A percentile compares a stretch with the other conserved stretches of the same genome.
Evolutionary conservation across 306 rosid genomes (phyloP).

Genomic region (Medicago ruthenica): DNA sequence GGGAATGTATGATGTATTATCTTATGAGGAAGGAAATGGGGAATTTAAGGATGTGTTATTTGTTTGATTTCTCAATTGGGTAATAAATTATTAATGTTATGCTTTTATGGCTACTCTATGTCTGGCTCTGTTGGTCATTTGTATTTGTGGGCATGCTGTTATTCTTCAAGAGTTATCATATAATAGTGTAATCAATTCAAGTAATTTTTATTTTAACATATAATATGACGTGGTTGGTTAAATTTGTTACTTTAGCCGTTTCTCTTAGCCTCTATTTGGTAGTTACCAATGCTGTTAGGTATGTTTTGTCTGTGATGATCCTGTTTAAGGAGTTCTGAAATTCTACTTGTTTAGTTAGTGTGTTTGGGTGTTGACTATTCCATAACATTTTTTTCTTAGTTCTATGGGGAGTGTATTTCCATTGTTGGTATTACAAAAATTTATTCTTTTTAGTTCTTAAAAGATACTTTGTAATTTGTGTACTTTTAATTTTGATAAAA

Average conservation of each 20-base stretch:
- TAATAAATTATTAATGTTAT: neutral
- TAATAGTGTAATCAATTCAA: slow-evolving; percentile 9
- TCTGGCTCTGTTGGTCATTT: slow-evolving; percentile 4
- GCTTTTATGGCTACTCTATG: slow-evolving; percentile 6
- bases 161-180: slow-evolving; percentile 8
- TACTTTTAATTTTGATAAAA: neutral
- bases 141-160: neutral
- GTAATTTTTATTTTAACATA: neutral
- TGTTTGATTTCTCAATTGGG: slow-evolving; percentile 31
- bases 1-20: neutral
- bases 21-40: slow-evolving; percentile 13
- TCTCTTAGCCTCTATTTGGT: neutral
- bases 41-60: neutral
- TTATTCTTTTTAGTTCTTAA: no score
- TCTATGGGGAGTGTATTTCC: neutral
- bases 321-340: neutral
- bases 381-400: neutral
- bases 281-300: neutral
- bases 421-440: neutral
- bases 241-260: neutral
- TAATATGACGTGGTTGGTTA: neutral
- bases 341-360: neutral
- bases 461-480: no score
- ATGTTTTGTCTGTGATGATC: neutral
- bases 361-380: neutral